These are phyloP conservation scores for Pestalotiopsis sp. DNA, from an alignment of 2,329 filamentous ascomycete genomes.

Conservation along the genomic window DNA sequence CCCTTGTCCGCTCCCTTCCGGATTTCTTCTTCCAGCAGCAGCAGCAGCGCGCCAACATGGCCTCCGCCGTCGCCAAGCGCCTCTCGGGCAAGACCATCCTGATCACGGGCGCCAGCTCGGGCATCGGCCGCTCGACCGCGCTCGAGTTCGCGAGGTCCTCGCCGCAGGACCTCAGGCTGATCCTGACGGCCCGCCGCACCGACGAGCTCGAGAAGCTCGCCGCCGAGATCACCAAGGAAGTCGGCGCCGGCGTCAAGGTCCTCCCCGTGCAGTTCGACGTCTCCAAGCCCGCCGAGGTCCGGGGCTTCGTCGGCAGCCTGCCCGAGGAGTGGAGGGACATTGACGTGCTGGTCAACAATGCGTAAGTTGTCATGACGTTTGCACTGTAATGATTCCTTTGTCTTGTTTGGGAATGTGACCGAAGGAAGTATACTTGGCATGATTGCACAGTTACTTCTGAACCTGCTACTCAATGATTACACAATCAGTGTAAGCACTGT, in stretches of 20 bases:
- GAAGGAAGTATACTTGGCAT: not conserved
- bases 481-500: not conserved
- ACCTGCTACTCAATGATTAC: not conserved
- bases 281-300: constrained; percentile 75
- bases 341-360: constrained; percentile 93
- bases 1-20: not conserved
- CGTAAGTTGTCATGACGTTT: constrained; percentile 56
- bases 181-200: constrained; percentile 85
- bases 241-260: constrained; percentile 80
- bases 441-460: not conserved
- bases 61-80: constrained; percentile 72
- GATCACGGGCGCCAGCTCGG: constrained; percentile 89
- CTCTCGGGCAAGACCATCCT: constrained; percentile 91
- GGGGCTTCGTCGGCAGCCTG: constrained; percentile 70
- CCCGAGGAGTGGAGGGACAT: constrained; percentile 84
- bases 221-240: constrained; percentile 73
- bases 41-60: constrained; percentile 38
- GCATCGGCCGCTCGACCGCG: constrained; percentile 84
- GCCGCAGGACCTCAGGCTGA: constrained; percentile 76
- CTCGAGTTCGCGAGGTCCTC: constrained; percentile 89
- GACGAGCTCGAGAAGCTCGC: constrained; percentile 79
- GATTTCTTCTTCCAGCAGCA: not conserved
- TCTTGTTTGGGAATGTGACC: not conserved
- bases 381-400: not conserved
- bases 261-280: constrained; percentile 85